These are phyloP conservation scores for Petasospora fabianii DNA, from an alignment of 1,139 yeast species.

Conservation along the genomic window DNA sequence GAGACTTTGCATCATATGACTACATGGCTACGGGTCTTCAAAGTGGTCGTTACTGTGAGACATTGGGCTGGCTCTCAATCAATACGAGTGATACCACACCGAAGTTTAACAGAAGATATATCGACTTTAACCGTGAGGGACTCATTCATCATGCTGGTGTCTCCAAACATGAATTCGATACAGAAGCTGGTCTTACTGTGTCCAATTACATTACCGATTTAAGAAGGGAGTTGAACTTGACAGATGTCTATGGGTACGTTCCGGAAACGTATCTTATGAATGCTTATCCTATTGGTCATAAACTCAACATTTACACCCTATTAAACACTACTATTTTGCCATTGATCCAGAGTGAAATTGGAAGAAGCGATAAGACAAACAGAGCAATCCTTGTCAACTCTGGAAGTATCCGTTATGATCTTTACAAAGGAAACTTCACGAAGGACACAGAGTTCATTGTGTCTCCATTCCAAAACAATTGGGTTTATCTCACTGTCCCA, in stretches of 20 bases:
- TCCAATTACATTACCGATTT: constrained; percentile 42
- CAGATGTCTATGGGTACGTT: constrained; percentile 59
- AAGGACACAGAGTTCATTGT: constrained; percentile 77
- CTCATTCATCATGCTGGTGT: constrained; percentile 57
- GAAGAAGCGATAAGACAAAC: constrained; percentile 30
- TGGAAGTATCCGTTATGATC: constrained; percentile 85
- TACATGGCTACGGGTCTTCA: constrained; percentile 68
- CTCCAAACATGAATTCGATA: constrained; percentile 31
- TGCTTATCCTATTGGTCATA: constrained; percentile 62
- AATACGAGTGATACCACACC: constrained; percentile 32
- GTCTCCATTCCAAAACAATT: constrained; percentile 79
- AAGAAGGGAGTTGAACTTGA: constrained; percentile 51
- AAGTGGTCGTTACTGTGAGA: constrained; percentile 91
- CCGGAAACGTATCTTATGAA: constrained; percentile 64
- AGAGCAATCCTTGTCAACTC: constrained; percentile 74
- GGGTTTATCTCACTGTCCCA: constrained; percentile 44
- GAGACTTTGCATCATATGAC: constrained; percentile 78
- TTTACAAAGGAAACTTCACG: constrained; percentile 83
- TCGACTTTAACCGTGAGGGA: constrained; percentile 75
- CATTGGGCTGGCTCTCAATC: constrained; percentile 81
- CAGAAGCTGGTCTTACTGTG: constrained; percentile 49
- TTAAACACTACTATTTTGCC: constrained; percentile 59
- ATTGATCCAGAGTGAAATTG: constrained; percentile 37
- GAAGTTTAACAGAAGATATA: constrained; percentile 56
- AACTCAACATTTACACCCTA: constrained; percentile 56